phyloP scores from a whole-genome alignment of 1,284 basidiomycete species.

The Malassezia furfur region DNA sequence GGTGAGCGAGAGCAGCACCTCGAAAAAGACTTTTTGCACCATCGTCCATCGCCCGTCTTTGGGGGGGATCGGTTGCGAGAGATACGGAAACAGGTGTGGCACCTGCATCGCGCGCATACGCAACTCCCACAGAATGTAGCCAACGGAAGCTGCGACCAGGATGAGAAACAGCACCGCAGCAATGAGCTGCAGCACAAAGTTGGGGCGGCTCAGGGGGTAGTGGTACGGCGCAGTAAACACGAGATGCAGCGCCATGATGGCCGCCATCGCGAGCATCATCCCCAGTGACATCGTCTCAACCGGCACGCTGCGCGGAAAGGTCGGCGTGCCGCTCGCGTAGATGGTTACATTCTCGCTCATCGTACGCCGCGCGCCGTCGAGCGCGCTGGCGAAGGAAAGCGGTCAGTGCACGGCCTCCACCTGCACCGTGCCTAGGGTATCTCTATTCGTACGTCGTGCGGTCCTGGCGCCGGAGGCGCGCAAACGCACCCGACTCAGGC shows the following conservation, averaged over 20 bases:
- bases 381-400: too few relatives aligned
- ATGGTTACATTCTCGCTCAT: too few relatives aligned
- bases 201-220: conserved; percentile 80
- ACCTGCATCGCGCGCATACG: conserved; percentile 62
- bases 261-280: conserved; percentile 73
- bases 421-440: neutral
- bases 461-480: neutral
- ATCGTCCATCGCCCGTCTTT: conserved; percentile 63
- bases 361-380: too few relatives aligned
- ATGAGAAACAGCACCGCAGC: conserved; percentile 67
- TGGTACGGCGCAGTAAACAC: conserved; percentile 96
- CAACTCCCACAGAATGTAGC: conserved; percentile 53
- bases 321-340: too few relatives aligned
- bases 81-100: conserved; percentile 91
- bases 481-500: neutral
- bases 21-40: conserved; percentile 68
- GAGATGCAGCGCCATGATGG: conserved; percentile 81
- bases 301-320: conserved; percentile 58
- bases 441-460: conserved; percentile 8
- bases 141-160: conserved; percentile 19
- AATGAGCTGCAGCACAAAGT: conserved; percentile 77
- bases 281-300: conserved; percentile 81
- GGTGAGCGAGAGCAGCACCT: conserved; percentile 74
- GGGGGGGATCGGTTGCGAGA: conserved; percentile 63
- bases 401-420: too few relatives aligned